Evolutionary conservation across 208 protist genomes (phyloP).

Genomic region (Acanthamoeba castellanii): DNA sequence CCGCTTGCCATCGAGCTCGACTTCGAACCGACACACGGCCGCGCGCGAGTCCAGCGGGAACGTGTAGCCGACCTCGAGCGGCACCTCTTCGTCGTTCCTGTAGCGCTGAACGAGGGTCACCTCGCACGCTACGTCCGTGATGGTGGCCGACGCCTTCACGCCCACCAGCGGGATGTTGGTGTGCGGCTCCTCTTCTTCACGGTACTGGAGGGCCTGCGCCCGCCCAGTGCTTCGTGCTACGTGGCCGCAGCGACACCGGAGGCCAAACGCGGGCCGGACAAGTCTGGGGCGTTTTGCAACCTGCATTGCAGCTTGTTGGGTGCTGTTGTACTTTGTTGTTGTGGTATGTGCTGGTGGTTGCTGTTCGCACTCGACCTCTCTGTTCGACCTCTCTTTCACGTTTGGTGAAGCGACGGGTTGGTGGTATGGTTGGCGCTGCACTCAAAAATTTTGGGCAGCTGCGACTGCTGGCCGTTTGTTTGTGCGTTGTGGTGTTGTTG

Average conservation of each 20-base stretch:
- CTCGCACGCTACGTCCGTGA: conserved; percentile 18
- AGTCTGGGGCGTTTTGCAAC: neutral
- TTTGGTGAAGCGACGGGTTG: too few relatives aligned
- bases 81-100: conserved; percentile 9
- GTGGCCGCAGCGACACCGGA: neutral
- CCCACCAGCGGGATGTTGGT: conserved; percentile 27
- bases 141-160: conserved; percentile 17
- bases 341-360: too few relatives aligned
- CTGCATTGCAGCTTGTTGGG: neutral
- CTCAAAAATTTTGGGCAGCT: too few relatives aligned
- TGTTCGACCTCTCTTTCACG: too few relatives aligned
- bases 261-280: neutral
- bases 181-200: neutral
- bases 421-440: too few relatives aligned
- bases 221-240: neutral
- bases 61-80: conserved; percentile 47
- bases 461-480: too few relatives aligned
- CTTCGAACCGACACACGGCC: conserved; percentile 40
- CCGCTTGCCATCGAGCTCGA: conserved; percentile 9
- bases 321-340: too few relatives aligned
- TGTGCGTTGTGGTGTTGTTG: too few relatives aligned
- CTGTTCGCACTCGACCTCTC: too few relatives aligned
- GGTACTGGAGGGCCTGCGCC: neutral
- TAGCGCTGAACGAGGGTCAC: conserved; percentile 57
- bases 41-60: conserved; percentile 51